Base-by-base conservation (phyloP, 225 moss, liverwort and hornwort species). In the Marchantia polymorpha region DNA sequence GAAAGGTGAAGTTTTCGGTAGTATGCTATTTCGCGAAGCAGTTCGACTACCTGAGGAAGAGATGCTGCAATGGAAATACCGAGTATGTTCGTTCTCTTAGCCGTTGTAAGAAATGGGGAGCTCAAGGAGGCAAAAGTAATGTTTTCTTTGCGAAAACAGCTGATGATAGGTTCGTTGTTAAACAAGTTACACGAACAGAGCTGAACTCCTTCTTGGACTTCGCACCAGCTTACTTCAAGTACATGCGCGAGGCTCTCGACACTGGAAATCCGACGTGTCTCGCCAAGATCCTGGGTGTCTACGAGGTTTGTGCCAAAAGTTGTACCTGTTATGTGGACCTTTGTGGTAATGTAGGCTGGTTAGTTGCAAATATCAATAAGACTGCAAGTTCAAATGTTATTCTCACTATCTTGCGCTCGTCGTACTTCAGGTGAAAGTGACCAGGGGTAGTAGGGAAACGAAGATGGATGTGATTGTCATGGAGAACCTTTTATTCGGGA, bases 91-190 rank as follows among this genome's bases (percentile, higher is more conserved):
- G 92, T 69, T 96, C 96, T 17, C 88, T 96, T 81, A 91, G 92
- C 86, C 91, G 94, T 58, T 96, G 94, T 86, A 91, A 89, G 84
- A 94, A 93, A 78, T 96, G 96, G 96, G 94, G 88, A 81, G 96
- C 96, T 76, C 94, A 92, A 83, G 96, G 96, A 78, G 96, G 96
- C 20, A 96, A 96, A 82, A 96, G 96, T 86, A 96, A 96, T 73
- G 96, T 94, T 30, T 94, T 93, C 81, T 96, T 96, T 77, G 96
- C 96, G 6, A 96, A 94, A 80, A 96, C 96, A 16, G 87, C 90
- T 78, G 96, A 96, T 88, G 96, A 96, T 81, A 90, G 96, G 58
- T 94, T 96, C 84, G 90, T 96, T 30, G 96, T 96, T 53, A 96
- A 96, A 63, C 94, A 96, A 92, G 96, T 96, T 64, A 96, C 92